Base-by-base conservation (phyloP, 371 early-diverging fungal genomes). In the Mortierella sp. region DNA sequence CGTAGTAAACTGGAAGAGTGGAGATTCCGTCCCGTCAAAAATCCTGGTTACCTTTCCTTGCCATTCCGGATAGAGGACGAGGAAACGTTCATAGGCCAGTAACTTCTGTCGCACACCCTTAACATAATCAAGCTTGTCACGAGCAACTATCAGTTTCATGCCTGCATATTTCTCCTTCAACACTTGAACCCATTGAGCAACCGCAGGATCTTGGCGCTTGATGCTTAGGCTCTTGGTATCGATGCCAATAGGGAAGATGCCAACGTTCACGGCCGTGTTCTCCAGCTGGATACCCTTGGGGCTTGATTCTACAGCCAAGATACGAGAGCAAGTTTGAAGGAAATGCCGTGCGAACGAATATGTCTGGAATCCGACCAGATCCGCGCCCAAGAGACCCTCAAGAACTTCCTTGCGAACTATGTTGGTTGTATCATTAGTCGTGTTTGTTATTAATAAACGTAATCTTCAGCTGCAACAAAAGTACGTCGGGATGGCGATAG, bases 331-430 rank as follows among this genome's bases (percentile, higher is more conserved):
- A 30, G 91, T 90, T 75, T 92, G 89, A 41, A 92, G 81, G 66
- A 99, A 99, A 80, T 99, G 97, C 9, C 94, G 87, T 7, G 93
- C 91, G 72, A 97, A 98, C 4, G 95, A 94, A 73, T 95, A 95
- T 0, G 96, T 95, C 82, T 92, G 96, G 81, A 95, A 97, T 2
- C 97, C 96, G 55, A 96, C 84, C 39, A 94, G 80, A 67, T 91
- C 91, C 8, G 95, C 84, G 14, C 94, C 94, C 7, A 97, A 82
- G 53, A 99, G 82, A 46, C 98, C 97, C 37, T 89, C 78, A 23
- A 99, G 72, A 9, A 99, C 83, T 51, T 96, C 90, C 61, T 88
- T 89, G 52, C 92, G 85, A 30, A 85, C 92, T 86, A 60, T n/a
- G 21, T 27, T n/a, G 17, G 31, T 11, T n/a, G 23, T 9, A 14